Conservation (phyloP, 768 basidiomycete species). For the Lentinula edodes region DNA sequence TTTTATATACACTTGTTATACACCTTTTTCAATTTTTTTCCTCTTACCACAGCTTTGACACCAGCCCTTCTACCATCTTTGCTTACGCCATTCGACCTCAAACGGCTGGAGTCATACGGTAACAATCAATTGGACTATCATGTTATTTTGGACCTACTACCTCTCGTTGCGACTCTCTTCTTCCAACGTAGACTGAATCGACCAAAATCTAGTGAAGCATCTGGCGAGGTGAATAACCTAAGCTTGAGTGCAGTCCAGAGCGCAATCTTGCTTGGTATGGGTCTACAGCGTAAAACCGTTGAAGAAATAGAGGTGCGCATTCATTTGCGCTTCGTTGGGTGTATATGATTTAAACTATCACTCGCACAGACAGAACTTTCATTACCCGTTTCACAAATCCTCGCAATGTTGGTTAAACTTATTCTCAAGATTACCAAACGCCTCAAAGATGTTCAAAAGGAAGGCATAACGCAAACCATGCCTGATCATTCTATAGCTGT, state of each 20-base stretch:
- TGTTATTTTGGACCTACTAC: constrained; percentile 89
- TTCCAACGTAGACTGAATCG: constrained; percentile 61
- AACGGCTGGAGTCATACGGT: constrained; percentile 91
- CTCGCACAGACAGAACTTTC: constrained; percentile 63
- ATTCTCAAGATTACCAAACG: constrained; percentile 78
- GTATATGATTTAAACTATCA: not conserved
- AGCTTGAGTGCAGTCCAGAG: constrained; percentile 84
- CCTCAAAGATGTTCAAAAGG: constrained; percentile 74
- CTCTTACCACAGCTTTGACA: constrained; percentile 22
- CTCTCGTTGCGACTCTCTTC: constrained; percentile 73
- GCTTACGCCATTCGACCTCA: constrained; percentile 89
- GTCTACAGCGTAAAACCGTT: constrained; percentile 82
- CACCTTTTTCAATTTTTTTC: not conserved
- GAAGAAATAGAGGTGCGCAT: constrained; percentile 76
- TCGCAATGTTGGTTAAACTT: constrained; percentile 90
- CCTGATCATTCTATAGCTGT: constrained; percentile 31
- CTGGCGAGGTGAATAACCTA: constrained; percentile 43
- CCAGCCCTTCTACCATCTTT: constrained; percentile 46
- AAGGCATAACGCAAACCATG: constrained; percentile 62
- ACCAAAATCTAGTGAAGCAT: not conserved
- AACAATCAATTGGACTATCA: constrained; percentile 97
- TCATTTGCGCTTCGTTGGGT: not conserved
- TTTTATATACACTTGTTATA: not conserved
- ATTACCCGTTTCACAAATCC: constrained; percentile 77
- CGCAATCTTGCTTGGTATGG: constrained; percentile 84